phyloP scores from a whole-genome alignment of 371 early-diverging fungal species.

The Mucor irregularis region DNA sequence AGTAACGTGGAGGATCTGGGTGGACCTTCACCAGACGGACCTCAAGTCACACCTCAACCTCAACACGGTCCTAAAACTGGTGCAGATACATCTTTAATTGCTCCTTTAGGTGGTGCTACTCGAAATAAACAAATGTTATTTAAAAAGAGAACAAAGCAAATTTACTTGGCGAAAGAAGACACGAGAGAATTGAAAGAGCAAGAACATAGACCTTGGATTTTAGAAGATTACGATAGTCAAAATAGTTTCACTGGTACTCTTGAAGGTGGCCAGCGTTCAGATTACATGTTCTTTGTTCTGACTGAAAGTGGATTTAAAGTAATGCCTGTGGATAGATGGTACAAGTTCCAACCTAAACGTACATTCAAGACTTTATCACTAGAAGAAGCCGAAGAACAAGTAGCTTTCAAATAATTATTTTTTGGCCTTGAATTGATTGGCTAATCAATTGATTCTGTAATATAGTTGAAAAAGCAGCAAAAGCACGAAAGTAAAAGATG shows the following conservation, averaged over 20 bases:
- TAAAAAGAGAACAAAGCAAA: slow-evolving; percentile 82
- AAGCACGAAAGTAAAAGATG: slow-evolving; percentile 65
- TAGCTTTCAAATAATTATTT: slow-evolving; percentile 28
- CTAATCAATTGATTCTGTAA: no score
- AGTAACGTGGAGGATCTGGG: slow-evolving; percentile 15
- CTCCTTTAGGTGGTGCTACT: slow-evolving; percentile 78
- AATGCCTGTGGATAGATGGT: slow-evolving; percentile 87
- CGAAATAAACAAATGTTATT: slow-evolving; percentile 80
- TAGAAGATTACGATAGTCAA: slow-evolving; percentile 73
- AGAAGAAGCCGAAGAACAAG: slow-evolving; percentile 93
- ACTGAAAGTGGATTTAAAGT: slow-evolving; percentile 75
- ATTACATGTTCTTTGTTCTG: slow-evolving; percentile 83
- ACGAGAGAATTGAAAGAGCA: slow-evolving; percentile 68
- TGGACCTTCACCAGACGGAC: slow-evolving; percentile 21
- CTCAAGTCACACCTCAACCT: slow-evolving; percentile 21
- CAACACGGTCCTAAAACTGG: slow-evolving; percentile 56
- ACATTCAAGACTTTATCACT: slow-evolving; percentile 79
- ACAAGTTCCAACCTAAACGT: slow-evolving; percentile 84
- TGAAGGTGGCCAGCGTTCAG: slow-evolving; percentile 77
- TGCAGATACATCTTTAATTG: slow-evolving; percentile 74
- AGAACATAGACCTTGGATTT: slow-evolving; percentile 78
- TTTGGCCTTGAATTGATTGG: slow-evolving; percentile 2
- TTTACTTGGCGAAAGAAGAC: slow-evolving; percentile 75
- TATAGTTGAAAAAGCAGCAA: slow-evolving; percentile 51
- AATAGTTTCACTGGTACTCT: slow-evolving; percentile 74